Base-by-base conservation (phyloP, 2,329 filamentous ascomycete genomes). In the Clarireedia homoeocarpa region DNA sequence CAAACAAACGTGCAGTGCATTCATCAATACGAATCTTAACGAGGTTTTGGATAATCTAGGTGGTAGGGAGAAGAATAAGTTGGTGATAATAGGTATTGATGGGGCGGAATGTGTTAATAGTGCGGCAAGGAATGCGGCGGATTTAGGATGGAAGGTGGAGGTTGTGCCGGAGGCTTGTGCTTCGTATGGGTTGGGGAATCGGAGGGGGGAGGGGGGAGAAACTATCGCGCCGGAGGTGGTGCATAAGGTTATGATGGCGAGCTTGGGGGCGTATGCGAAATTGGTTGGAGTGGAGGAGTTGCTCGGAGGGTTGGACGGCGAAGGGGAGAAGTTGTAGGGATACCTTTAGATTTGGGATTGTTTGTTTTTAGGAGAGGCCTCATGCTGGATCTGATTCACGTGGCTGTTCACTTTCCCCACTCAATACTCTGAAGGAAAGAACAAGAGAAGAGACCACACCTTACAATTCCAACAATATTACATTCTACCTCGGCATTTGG, bases 141-240 rank as follows among this genome's bases (percentile, higher is more conserved):
- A 66, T 59, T 38, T 65, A 49, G 62, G 63, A 12, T 62, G 57
- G 34, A 46, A 60, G 4, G 59, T 66, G 36, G 44, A 60, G 6
- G 64, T 65, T 54, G 61, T 65, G 2, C 51, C 27, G 5, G 62
- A 66, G 58, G 62, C 63, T 4, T 64, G 61, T 58, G 61, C 62
- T 20, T 58, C 51, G 26, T 64, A 61, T 59, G 58, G 30, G 7
- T 2, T 54, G 1, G 30, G 30, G 0, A 14, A 54, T 17, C 5
- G 26, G 12, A 49, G 23, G 23, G 30, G 12, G 20, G 44, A 30
- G n/a, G 48, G 27, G 7, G 4, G 14, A 53, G 51, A 46, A 20
- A 42, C 23, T 44, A 44, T 44, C 4, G 17, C 6, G 4, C n/a
- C 52, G 5, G 52, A 54, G 34, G 44, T 23, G 6, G 52, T 54